Evolutionary conservation across 2,329 filamentous ascomycete genomes (phyloP).

Genomic region (Clonostachys rhizophaga): DNA sequence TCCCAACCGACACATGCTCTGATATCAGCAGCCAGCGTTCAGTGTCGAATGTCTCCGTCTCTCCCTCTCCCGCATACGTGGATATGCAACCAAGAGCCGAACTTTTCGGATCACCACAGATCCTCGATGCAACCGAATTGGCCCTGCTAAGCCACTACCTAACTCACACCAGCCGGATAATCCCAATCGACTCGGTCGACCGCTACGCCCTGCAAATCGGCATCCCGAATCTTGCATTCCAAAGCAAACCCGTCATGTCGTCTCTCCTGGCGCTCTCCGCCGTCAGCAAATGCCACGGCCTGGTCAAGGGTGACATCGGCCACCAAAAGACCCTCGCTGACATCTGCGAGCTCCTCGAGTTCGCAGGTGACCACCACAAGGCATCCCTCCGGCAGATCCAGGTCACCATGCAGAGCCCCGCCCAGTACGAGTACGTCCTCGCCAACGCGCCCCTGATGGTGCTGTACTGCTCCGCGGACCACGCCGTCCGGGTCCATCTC

Average conservation of each 20-base stretch:
- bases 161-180: constrained; percentile 28
- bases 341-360: constrained; percentile 8
- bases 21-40: too few species aligned
- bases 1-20: too few species aligned
- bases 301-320: constrained; percentile 6
- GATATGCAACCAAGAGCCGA: too few species aligned
- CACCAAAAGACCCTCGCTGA: background rate
- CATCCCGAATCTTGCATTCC: constrained; percentile 33
- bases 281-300: constrained; percentile 29
- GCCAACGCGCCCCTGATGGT: constrained; percentile 12
- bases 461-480: constrained; percentile 1
- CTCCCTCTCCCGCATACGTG: too few species aligned
- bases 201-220: constrained; percentile 32
- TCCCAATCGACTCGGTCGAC: constrained; percentile 28
- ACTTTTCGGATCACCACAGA: too few species aligned
- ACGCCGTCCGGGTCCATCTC: background rate
- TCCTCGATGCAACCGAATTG: too few species aligned
- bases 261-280: constrained; percentile 34
- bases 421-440: constrained; percentile 24
- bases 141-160: constrained; percentile 31
- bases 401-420: constrained; percentile 15
- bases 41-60: too few species aligned
- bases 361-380: constrained; percentile 29
- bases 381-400: constrained; percentile 29
- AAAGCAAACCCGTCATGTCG: constrained; percentile 29